Percentiles rank a stretch among this genome's conserved stretches.
Evolutionary conservation across 129 eudicot species (phyloP).

Genomic region (Lactuca saligna): DNA sequence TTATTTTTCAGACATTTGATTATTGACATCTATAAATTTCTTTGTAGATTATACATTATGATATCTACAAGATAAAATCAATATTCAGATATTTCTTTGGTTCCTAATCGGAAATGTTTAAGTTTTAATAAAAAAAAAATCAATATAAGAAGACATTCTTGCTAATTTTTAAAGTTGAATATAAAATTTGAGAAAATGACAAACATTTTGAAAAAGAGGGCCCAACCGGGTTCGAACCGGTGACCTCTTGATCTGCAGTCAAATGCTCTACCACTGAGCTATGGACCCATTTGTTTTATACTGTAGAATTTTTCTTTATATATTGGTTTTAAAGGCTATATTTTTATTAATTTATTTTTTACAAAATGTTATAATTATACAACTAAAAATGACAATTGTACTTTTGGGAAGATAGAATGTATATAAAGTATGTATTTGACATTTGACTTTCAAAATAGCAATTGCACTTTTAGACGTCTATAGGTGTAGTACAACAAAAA

Average conservation of each 20-base stretch:
- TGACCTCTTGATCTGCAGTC: constrained; percentile 99
- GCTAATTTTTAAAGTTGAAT: neutral
- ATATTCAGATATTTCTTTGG: no score
- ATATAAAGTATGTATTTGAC: neutral
- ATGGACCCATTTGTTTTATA: constrained; percentile 58
- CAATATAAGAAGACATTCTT: neutral
- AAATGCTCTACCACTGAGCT: constrained; percentile 99
- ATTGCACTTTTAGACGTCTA: neutral
- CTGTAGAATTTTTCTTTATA: no score
- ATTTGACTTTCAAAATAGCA: neutral
- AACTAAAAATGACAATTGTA: neutral
- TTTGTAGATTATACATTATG: no score
- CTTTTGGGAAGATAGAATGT: neutral
- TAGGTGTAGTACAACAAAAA: neutral
- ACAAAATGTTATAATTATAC: neutral
- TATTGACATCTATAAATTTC: neutral
- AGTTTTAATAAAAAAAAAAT: no score
- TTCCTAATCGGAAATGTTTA: no score
- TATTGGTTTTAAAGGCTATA: no score
- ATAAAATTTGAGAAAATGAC: no score
- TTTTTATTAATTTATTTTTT: no score
- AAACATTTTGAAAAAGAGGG: constrained; percentile 35
- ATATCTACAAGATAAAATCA: no score
- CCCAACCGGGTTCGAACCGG: constrained; percentile 99
- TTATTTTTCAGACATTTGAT: neutral